These are phyloP conservation scores for Rheum nobile DNA, from an alignment of 148 eudicot genomes.

Conservation along the genomic window DNA sequence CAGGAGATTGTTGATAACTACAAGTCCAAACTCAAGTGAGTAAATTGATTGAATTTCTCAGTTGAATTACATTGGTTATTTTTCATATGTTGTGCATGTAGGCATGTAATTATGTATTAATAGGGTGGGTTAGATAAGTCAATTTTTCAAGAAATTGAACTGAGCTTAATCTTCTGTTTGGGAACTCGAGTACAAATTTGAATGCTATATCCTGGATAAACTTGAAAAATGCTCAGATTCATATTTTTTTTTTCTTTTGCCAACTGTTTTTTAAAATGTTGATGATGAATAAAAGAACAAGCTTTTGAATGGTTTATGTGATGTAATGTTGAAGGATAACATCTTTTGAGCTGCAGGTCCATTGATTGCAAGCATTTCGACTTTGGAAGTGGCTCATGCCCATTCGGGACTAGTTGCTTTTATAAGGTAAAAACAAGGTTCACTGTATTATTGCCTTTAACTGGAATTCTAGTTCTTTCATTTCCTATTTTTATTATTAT, in stretches of 20 bases:
- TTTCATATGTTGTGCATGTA: neutral
- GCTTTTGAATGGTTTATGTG: neutral
- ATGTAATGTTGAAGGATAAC: neutral
- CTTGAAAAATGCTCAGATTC: neutral
- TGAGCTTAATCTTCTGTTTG: neutral
- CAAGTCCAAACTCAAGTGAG: conserved; percentile 76
- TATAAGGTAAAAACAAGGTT: neutral
- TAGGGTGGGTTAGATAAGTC: neutral
- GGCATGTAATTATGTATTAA: neutral
- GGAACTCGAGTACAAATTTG: neutral
- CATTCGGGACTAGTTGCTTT: conserved; percentile 7
- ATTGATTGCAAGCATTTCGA: conserved; percentile 11
- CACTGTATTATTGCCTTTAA: neutral
- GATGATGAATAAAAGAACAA: neutral
- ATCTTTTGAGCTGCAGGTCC: conserved; percentile 3
- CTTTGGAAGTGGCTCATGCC: conserved; percentile 11
- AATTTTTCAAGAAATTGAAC: neutral
- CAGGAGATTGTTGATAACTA: conserved; percentile 70
- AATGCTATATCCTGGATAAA: neutral
- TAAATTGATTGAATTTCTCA: neutral
- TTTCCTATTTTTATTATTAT: neutral
- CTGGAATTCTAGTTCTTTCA: neutral
- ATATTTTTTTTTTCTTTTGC: neutral
- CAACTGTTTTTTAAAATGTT: neutral
- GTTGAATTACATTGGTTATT: neutral